These are phyloP conservation scores for Aaosphaeria pasadenensis DNA, from an alignment of 2,329 filamentous ascomycete species.

Conservation along the genomic window DNA sequence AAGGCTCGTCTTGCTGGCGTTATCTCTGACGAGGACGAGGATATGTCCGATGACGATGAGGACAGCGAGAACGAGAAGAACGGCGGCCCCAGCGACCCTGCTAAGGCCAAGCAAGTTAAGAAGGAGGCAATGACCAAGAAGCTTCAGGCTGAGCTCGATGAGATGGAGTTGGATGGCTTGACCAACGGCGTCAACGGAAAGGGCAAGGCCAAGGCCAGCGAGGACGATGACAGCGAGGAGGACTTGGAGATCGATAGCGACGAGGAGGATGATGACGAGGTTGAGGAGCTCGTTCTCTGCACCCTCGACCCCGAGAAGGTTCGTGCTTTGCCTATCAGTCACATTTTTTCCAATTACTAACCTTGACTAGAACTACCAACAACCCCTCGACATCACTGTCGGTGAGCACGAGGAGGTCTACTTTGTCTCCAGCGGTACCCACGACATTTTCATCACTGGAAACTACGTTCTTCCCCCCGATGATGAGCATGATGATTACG, in stretches of 20 bases:
- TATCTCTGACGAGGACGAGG: slow-evolving; percentile 34
- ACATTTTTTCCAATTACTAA: neutral
- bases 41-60: slow-evolving; percentile 45
- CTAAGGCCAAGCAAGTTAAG: slow-evolving; percentile 84
- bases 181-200: slow-evolving; percentile 55
- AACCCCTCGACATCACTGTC: slow-evolving; percentile 89
- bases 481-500: slow-evolving; percentile 57
- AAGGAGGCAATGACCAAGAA: slow-evolving; percentile 74
- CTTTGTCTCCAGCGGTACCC: slow-evolving; percentile 87
- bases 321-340: slow-evolving; percentile 38
- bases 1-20: slow-evolving; percentile 34
- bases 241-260: slow-evolving; percentile 53
- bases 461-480: slow-evolving; percentile 83
- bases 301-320: slow-evolving; percentile 92
- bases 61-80: slow-evolving; percentile 69
- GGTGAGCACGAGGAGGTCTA: slow-evolving; percentile 85
- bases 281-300: slow-evolving; percentile 92
- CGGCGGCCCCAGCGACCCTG: slow-evolving; percentile 86
- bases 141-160: slow-evolving; percentile 66
- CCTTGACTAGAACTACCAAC: slow-evolving; percentile 76
- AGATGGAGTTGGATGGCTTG: slow-evolving; percentile 68
- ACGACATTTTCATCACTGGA: slow-evolving; percentile 88
- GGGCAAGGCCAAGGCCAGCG: slow-evolving; percentile 60
- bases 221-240: slow-evolving; percentile 51
- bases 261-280: slow-evolving; percentile 53